These are phyloP conservation scores for Posidonia oceanica DNA, from an alignment of 116 monocot genomes.

Conservation along the genomic window DNA sequence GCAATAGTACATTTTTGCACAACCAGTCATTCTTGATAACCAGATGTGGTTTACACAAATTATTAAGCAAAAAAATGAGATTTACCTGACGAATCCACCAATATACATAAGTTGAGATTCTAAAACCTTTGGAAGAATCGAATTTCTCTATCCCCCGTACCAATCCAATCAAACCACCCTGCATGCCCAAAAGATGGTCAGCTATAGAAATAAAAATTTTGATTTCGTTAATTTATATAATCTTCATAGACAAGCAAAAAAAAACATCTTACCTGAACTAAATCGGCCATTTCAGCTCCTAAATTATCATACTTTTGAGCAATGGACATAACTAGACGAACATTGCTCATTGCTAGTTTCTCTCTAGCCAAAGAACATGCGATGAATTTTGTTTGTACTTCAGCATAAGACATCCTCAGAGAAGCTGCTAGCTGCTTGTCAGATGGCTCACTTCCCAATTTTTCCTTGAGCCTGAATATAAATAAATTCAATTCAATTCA, in stretches of 20 bases:
- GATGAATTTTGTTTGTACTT: conserved; percentile 40
- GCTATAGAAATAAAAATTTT: neutral
- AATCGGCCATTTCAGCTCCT: conserved; percentile 86
- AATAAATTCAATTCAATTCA: neutral
- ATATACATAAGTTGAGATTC: conserved; percentile 96
- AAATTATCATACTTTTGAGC: conserved; percentile 94
- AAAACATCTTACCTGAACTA: conserved; percentile 56
- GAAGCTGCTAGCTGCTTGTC: conserved; percentile 73
- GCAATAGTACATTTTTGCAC: too few species aligned
- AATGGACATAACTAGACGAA: conserved; percentile 92
- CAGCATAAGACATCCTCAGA: conserved; percentile 46
- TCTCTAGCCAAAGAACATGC: conserved; percentile 89
- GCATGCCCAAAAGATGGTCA: neutral
- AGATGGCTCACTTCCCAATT: conserved; percentile 72
- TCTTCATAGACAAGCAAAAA: neutral
- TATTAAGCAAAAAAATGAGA: neutral
- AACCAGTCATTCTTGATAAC: too few species aligned
- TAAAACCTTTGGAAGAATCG: conserved; percentile 89
- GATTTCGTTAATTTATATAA: neutral
- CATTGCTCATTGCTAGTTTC: conserved; percentile 87
- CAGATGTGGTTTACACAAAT: neutral
- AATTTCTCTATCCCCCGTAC: conserved; percentile 96
- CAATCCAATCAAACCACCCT: conserved; percentile 95
- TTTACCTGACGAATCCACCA: conserved; percentile 99
- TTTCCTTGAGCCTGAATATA: conserved; percentile 55